Percentiles rank a stretch among this genome's conserved stretches.
Conservation (phyloP, 2,329 filamentous ascomycete species). For the Diaporthe eres region DNA sequence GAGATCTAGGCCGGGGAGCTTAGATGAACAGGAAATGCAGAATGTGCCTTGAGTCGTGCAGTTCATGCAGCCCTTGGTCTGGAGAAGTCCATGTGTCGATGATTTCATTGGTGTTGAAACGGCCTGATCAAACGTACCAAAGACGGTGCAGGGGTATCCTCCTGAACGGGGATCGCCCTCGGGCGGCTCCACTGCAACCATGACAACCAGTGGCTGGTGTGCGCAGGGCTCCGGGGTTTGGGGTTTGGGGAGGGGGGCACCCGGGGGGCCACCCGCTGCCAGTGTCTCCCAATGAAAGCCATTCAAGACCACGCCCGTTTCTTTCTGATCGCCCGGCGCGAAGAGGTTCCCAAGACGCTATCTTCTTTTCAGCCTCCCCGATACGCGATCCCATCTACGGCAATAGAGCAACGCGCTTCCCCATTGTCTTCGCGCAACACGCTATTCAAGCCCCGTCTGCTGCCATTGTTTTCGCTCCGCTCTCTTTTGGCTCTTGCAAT, state of each 20-base stretch:
- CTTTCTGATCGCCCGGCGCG: constrained; percentile 32
- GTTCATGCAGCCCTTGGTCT: constrained; percentile 18
- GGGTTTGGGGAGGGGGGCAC: background rate
- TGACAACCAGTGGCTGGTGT: constrained; percentile 32
- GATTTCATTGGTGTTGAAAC: constrained; percentile 35
- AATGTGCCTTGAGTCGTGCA: constrained; percentile 26
- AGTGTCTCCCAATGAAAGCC: constrained; percentile 20
- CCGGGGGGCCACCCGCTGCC: background rate
- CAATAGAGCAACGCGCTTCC: constrained; percentile 27
- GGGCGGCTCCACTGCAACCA: constrained; percentile 23
- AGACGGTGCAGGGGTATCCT: constrained; percentile 19
- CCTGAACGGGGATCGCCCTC: constrained; percentile 10
- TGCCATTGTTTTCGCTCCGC: constrained; percentile 32
- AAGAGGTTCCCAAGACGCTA: constrained; percentile 28
- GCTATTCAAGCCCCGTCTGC: constrained; percentile 6
- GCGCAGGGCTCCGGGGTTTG: background rate
- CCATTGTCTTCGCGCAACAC: constrained; percentile 27
- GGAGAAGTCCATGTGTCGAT: constrained; percentile 17
- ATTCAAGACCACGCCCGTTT: constrained; percentile 13
- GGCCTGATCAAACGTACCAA: background rate
- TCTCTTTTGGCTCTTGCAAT: constrained; percentile 22
- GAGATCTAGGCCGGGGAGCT: background rate
- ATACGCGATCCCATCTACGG: constrained; percentile 32
- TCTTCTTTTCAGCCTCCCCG: constrained; percentile 34
- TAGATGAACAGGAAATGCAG: background rate